A percentile compares a stretch with the other conserved stretches of the same genome.
Evolutionary conservation across 2,329 filamentous ascomycete species (phyloP).

Genomic region (Ploettnerulaceae sp.): DNA sequence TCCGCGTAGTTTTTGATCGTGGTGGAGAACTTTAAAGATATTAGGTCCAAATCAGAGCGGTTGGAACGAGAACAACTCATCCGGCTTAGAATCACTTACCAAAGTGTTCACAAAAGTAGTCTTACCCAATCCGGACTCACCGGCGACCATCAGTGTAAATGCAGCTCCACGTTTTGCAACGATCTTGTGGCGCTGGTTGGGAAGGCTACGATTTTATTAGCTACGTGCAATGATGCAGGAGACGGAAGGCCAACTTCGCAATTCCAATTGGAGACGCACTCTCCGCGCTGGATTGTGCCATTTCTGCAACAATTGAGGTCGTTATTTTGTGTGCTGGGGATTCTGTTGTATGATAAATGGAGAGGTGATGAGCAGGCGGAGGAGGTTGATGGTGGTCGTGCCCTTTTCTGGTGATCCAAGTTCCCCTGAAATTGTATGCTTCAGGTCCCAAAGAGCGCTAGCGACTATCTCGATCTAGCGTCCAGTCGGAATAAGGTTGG

Average conservation of each 20-base stretch:
- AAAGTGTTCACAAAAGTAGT: constrained; percentile 99
- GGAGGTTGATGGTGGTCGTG: neutral
- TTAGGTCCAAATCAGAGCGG: neutral
- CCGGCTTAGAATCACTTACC: too few species aligned
- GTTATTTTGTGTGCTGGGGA: neutral
- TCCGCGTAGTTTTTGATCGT: constrained; percentile 99
- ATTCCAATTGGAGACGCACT: constrained; percentile 67
- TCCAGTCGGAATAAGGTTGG: neutral
- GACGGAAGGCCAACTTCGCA: constrained; percentile 46
- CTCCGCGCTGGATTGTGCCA: constrained; percentile 55
- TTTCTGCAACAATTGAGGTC: constrained; percentile 31
- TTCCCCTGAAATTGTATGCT: constrained; percentile 22
- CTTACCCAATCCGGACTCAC: constrained; percentile 97
- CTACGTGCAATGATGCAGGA: constrained; percentile 34
- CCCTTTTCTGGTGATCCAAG: constrained; percentile 6
- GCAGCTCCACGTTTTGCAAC: constrained; percentile 83
- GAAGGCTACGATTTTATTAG: constrained; percentile 5
- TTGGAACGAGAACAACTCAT: neutral
- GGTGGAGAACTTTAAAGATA: constrained; percentile 66
- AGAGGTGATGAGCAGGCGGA: neutral
- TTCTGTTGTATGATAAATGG: too few species aligned
- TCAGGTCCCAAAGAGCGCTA: constrained; percentile 7
- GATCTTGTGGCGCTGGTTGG: constrained; percentile 72
- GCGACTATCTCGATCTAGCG: neutral
- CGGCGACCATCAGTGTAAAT: constrained; percentile 99